Base-by-base conservation (phyloP, 208 protist species). In the Acanthamoeba lenticulata region DNA sequence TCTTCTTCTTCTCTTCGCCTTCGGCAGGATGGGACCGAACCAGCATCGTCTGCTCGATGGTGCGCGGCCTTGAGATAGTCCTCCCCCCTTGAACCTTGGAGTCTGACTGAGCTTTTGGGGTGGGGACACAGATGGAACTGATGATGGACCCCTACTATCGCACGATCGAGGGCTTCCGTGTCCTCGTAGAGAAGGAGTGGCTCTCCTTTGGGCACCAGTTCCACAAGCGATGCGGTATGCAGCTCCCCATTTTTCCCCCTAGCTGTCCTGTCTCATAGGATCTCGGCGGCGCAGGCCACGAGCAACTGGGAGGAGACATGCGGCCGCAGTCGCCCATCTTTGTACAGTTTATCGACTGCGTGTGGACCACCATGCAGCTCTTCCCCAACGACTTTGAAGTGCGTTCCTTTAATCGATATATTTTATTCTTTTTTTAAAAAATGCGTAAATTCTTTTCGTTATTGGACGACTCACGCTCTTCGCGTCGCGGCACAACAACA, bases 131-230 rank as follows among this genome's bases (percentile, higher is more conserved):
- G 77, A 57, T 86, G 32, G 44, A 86, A n/a, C n/a, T 86, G 4
- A 55, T 86, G 47, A 57, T 99, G 6, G 98, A 99, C 90, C 98
- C 98, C 34, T 99, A 98, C 95, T 99, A 98, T 95, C 97, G 98
- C 81, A 99, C 98, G 38, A 95, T 98, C 7, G 40, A 97, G 24
- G 98, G 98, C 2, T 99, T 99, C 94, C 95, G 96, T 86, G 94
- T 98, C 2, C 93, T 99, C 19, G 95, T 99, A 15, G 98, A 99
- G 93, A 99, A 99, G 94, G 98, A 99, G 90, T 99, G 99, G 96
- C 96, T 98, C 65, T 95, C 95, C 7, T 98, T 99, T 95, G 99
- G 99, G 1, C 98, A 99, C 96, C 99, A 99, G 89, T 99, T 99
- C 93, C 96, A 97, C 1, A 96, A 98, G 94, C 96, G 98, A 60